phyloP scores from a whole-genome alignment of 2,329 filamentous ascomycete species.

The Sordariomycetes sp. region DNA sequence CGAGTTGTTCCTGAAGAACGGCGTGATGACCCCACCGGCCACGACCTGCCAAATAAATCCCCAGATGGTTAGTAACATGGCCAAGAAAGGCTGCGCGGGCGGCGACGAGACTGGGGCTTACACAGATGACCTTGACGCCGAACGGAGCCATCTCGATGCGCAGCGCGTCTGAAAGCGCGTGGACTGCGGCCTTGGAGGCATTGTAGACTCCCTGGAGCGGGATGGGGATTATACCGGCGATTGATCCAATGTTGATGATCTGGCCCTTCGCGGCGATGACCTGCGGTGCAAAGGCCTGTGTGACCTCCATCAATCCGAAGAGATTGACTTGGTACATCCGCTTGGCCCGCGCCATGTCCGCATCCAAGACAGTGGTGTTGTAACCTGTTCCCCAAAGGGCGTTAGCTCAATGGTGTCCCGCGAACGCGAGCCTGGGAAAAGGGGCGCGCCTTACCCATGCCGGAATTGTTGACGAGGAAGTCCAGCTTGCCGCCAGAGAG shows the following conservation, averaged over 20 bases:
- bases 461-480: constrained; percentile 33
- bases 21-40: constrained; percentile 19
- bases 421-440: background rate
- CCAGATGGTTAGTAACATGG: background rate
- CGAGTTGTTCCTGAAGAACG: constrained; percentile 24
- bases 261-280: constrained; percentile 20
- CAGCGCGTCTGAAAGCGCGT: constrained; percentile 24
- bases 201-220: constrained; percentile 28
- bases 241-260: constrained; percentile 29
- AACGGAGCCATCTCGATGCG: constrained; percentile 26
- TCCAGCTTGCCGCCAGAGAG: constrained; percentile 26
- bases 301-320: constrained; percentile 25
- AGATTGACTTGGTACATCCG: constrained; percentile 25
- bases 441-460: constrained; percentile 12
- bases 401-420: background rate
- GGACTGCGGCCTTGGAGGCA: constrained; percentile 29
- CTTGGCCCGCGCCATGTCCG: constrained; percentile 10
- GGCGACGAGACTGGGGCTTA: constrained; percentile 7
- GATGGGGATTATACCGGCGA: constrained; percentile 17
- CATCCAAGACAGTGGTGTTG: constrained; percentile 12
- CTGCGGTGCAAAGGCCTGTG: constrained; percentile 25
- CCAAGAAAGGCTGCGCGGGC: background rate
- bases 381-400: constrained; percentile 10
- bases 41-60: constrained; percentile 10
- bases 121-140: constrained; percentile 20